Evolutionary conservation across 495 filamentous ascomycete genomes (phyloP), one percentile per base, ranked within the genome.

Genomic region (Hypomontagnella monticulosa): DNA sequence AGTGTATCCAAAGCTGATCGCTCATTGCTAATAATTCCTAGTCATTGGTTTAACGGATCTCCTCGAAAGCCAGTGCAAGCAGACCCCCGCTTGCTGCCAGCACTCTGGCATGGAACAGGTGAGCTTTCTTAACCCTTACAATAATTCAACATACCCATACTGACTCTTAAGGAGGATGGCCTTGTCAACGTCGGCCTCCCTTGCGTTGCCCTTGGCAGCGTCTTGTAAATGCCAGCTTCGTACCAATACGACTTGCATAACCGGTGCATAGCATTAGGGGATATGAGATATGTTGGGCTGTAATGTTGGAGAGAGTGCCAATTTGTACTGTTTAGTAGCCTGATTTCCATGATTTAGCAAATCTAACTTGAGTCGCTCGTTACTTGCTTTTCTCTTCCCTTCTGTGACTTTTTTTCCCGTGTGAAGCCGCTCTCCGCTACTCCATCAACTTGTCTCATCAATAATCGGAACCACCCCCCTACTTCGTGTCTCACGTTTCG

Each of bases 21-120:
- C 27, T 11, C 1, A n/a, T 55, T 9, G 10, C 62, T 69, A 63
- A 71, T 20, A 6, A 4, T 1, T 4, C 0, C 19, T n/a, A 74
- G 70, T 68, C 30, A 58, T 84, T 56, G 75, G 75, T 54, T 41
- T 80, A 30, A 54, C 76, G 49, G 80, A 84, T 56, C 32, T 81
- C 38, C 75, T 83, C 61, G 76, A 83, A 69, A 76, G 73, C 75
- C 67, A 80, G 70, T 84, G 82, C 78, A 82, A 83, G 74, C 79
- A 83, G 79, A 81, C 79, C 67, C 78, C 81, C 66, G 82, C 80
- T 60, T 83, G 82, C 75, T 84, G 81, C 71, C 77, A 79, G 61
- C 71, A 78, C 71, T 79, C 76, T 42, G 73, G 71, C 23, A 73
- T 72, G 61, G 63, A 54, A 30, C 76, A 81, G 61, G 76, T 79